Percentiles rank a stretch among this genome's conserved stretches.
Evolutionary conservation across 208 protist species (phyloP).

Genomic region (Trypanosoma caninum): DNA sequence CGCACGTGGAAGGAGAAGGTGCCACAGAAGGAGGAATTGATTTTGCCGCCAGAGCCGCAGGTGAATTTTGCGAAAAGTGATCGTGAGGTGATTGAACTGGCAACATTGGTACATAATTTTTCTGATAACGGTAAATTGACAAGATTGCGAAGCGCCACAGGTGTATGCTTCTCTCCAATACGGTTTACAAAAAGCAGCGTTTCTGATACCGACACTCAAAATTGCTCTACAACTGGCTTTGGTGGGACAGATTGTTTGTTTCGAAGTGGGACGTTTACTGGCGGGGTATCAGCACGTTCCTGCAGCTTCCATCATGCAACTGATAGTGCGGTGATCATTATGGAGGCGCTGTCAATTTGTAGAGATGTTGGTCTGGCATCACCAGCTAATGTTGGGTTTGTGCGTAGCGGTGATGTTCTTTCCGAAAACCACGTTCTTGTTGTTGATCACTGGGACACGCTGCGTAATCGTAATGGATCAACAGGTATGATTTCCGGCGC

Average conservation of each 20-base stretch:
- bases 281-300: slow-evolving; percentile 52
- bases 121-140: background rate
- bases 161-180: background rate
- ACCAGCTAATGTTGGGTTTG: slow-evolving; percentile 52
- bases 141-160: background rate
- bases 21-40: background rate
- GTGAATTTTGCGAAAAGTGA: slow-evolving; percentile 50
- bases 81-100: slow-evolving; percentile 54
- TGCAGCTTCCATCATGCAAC: slow-evolving; percentile 54
- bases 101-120: slow-evolving; percentile 50
- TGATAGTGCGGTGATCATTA: slow-evolving; percentile 59
- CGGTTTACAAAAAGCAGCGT: background rate
- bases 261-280: slow-evolving; percentile 33
- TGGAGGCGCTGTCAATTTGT: slow-evolving; percentile 64
- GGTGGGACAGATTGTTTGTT: too few relatives aligned
- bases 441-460: slow-evolving; percentile 70
- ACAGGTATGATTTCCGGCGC: slow-evolving; percentile 81
- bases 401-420: slow-evolving; percentile 74
- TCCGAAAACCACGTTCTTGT: slow-evolving; percentile 75
- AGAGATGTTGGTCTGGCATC: slow-evolving; percentile 66
- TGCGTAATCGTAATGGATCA: slow-evolving; percentile 47
- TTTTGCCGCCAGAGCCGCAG: slow-evolving; percentile 42
- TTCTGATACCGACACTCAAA: background rate
- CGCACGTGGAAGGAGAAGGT: slow-evolving; percentile 15
- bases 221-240: too few relatives aligned